phyloP scores from a whole-genome alignment of 805 yeast genomes.

The Wickerhamiella domercqiae region DNA sequence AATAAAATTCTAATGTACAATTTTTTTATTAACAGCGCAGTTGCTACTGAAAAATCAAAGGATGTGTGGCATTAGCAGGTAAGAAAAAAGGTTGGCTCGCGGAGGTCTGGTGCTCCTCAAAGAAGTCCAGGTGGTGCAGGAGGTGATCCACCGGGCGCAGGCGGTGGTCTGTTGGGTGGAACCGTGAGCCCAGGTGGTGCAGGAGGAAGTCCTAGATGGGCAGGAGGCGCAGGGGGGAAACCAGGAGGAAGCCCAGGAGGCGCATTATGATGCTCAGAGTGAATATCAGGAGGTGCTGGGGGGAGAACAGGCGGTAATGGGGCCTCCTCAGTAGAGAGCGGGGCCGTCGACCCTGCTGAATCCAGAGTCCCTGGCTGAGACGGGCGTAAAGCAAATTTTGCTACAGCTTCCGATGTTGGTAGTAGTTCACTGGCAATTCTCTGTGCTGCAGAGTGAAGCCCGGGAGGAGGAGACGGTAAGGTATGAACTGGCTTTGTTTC shows the following conservation, averaged over 20 bases:
- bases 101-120: slow-evolving; percentile 2
- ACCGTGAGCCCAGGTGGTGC: slow-evolving; percentile 1
- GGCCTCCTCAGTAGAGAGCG: not conserved
- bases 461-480: too few species aligned
- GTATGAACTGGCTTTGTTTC: too few species aligned
- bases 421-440: too few species aligned
- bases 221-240: slow-evolving; percentile 13
- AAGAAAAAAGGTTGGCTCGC: too few species aligned
- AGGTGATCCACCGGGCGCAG: slow-evolving; percentile 1
- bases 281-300: slow-evolving; percentile 7
- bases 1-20: too few species aligned
- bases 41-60: too few species aligned
- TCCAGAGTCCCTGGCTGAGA: too few species aligned
- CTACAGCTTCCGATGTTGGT: too few species aligned
- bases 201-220: slow-evolving; percentile 7
- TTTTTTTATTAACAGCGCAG: too few species aligned
- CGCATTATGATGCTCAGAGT: not conserved
- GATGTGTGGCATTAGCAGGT: too few species aligned
- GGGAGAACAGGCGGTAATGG: not conserved
- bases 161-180: slow-evolving; percentile 7
- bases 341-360: not conserved
- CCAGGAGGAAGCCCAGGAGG: slow-evolving; percentile 11
- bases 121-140: slow-evolving; percentile 4
- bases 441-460: too few species aligned
- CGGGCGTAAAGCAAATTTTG: too few species aligned